Conservation (phyloP, 768 basidiomycete species). For the Tulasnella sp. region DNA sequence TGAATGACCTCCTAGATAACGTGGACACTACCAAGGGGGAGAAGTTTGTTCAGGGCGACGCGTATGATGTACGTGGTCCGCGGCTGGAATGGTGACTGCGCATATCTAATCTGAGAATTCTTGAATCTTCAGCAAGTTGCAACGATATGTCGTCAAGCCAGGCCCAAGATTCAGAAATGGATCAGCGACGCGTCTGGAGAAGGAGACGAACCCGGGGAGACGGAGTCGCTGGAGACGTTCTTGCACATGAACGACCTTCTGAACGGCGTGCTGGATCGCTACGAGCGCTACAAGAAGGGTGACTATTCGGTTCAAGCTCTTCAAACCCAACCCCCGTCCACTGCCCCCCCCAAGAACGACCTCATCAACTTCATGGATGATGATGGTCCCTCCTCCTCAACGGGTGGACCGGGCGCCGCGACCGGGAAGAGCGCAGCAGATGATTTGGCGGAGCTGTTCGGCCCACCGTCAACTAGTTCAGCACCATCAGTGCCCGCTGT, state of each 20-base stretch:
- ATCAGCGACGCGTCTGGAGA: constrained; percentile 76
- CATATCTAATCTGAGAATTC: not conserved
- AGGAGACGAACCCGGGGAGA: constrained; percentile 56
- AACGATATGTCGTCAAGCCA: constrained; percentile 67
- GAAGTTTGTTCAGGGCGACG: constrained; percentile 81
- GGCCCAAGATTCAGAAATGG: constrained; percentile 97
- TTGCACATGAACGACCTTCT: constrained; percentile 97
- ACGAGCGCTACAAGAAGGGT: constrained; percentile 90
- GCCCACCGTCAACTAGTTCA: constrained; percentile 32
- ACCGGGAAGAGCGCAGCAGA: constrained; percentile 36
- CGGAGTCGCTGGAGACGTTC: constrained; percentile 60
- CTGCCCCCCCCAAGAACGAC: constrained; percentile 35
- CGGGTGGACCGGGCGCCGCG: constrained; percentile 29
- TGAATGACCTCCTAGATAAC: constrained; percentile 97
- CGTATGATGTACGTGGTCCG: constrained; percentile 66
- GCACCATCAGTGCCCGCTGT: constrained; percentile 21
- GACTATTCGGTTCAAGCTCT: constrained; percentile 70
- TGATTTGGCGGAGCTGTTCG: constrained; percentile 65
- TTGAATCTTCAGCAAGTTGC: constrained; percentile 72
- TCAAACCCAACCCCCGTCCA: not conserved
- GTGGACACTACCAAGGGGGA: constrained; percentile 69
- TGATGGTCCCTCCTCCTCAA: constrained; percentile 31
- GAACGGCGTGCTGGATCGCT: constrained; percentile 84
- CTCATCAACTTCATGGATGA: constrained; percentile 74
- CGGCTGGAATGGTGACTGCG: not conserved